These are phyloP conservation scores for Capronia americana DNA, from an alignment of 2,329 filamentous ascomycete genomes.

Conservation along the genomic window DNA sequence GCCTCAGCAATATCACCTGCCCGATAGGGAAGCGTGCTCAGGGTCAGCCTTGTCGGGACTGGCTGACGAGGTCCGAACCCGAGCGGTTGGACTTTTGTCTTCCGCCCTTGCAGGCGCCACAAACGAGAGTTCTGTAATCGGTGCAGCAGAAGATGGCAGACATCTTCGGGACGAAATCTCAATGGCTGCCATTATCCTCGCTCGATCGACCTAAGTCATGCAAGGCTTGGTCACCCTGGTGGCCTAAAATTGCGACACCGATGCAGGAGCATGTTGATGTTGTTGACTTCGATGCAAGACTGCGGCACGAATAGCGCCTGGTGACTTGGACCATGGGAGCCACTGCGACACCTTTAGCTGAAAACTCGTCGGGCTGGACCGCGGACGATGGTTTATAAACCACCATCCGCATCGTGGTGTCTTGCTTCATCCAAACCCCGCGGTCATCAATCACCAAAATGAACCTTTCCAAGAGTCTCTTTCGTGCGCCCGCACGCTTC, in stretches of 20 bases:
- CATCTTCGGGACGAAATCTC: background rate
- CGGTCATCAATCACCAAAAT: background rate
- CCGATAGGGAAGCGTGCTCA: background rate
- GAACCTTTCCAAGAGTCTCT: background rate
- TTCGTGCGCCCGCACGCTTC: slow-evolving; percentile 8
- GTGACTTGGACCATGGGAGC: background rate
- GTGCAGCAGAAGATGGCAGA: background rate
- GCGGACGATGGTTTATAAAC: background rate
- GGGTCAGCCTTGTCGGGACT: slow-evolving; percentile 1
- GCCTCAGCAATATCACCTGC: background rate
- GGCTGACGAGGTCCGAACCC: slow-evolving; percentile 4
- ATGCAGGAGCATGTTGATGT: background rate
- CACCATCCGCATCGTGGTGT: background rate
- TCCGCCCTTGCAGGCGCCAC: background rate
- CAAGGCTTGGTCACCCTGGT: slow-evolving; percentile 6
- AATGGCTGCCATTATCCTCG: background rate
- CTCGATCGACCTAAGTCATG: slow-evolving; percentile 1
- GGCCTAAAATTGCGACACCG: background rate
- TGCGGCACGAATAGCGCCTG: background rate
- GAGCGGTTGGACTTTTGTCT: background rate
- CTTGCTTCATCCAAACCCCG: background rate
- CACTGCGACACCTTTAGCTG: background rate
- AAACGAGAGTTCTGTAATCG: background rate
- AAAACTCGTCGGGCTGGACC: background rate
- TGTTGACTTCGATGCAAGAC: background rate